A percentile compares a stretch with the other conserved stretches of the same genome.
Evolutionary conservation across 352 stramenopile genomes (phyloP).

Genomic region (Globisporangium paddicum): DNA sequence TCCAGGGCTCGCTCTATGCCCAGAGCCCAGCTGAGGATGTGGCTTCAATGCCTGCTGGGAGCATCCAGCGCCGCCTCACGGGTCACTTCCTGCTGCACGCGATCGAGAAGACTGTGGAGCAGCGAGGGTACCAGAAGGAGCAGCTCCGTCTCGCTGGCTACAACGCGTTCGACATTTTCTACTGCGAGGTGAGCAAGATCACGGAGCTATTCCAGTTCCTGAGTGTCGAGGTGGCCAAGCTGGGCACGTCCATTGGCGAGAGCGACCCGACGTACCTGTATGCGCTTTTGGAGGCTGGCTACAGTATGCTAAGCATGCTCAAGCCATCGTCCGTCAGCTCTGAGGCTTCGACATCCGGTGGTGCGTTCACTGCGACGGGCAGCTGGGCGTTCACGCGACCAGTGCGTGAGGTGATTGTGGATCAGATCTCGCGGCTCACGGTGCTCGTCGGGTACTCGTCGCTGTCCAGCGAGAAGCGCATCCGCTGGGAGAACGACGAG

Average conservation of each 20-base stretch:
- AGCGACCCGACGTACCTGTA: constrained; percentile 57
- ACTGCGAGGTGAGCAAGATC: constrained; percentile 82
- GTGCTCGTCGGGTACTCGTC: constrained; percentile 42
- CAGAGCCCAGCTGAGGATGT: constrained; percentile 1
- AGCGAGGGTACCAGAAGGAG: constrained; percentile 72
- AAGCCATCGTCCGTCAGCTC: constrained; percentile 18
- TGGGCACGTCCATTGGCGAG: constrained; percentile 52
- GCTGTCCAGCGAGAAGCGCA: constrained; percentile 18
- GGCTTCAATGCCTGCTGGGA: not conserved
- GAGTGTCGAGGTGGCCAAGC: constrained; percentile 45
- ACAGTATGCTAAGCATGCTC: constrained; percentile 68
- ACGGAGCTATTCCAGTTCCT: constrained; percentile 58
- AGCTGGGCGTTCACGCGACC: constrained; percentile 59
- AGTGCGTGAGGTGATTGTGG: constrained; percentile 57
- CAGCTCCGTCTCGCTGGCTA: constrained; percentile 77
- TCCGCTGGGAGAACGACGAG: constrained; percentile 51
- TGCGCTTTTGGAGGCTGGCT: constrained; percentile 56
- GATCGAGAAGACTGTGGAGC: constrained; percentile 68
- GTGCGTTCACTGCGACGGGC: constrained; percentile 22
- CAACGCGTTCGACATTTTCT: constrained; percentile 87
- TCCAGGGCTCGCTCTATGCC: constrained; percentile 57
- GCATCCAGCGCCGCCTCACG: constrained; percentile 35
- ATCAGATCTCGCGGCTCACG: constrained; percentile 60
- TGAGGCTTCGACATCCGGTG: constrained; percentile 16
- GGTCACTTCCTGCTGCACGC: constrained; percentile 67